phyloP scores from a whole-genome alignment of 169 alveolate species.

The Plasmodium inui region DNA sequence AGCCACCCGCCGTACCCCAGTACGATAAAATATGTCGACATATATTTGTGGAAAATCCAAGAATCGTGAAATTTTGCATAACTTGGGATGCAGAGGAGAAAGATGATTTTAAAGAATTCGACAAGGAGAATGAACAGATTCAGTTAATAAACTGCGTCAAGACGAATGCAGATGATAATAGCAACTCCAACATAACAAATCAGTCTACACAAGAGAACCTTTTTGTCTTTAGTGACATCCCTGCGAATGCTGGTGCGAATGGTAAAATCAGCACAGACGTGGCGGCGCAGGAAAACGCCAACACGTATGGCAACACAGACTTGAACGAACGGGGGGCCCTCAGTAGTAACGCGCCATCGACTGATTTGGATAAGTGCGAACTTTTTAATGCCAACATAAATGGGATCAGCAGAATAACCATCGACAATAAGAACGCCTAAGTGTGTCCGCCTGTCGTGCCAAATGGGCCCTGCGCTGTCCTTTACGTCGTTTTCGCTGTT shows the following conservation, averaged over 20 bases:
- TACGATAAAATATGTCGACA: conserved; percentile 93
- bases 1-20: conserved; percentile 94
- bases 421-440: conserved; percentile 34
- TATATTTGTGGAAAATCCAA: conserved; percentile 95
- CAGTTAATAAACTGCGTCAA: conserved; percentile 42
- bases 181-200: conserved; percentile 25
- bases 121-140: conserved; percentile 73
- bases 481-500: background rate
- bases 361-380: conserved; percentile 59
- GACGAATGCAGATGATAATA: conserved; percentile 59
- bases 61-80: conserved; percentile 97
- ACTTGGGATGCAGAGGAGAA: conserved; percentile 92
- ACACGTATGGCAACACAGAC: background rate
- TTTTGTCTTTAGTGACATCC: background rate
- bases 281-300: background rate
- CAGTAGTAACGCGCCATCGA: conserved; percentile 26
- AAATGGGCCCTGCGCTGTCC: background rate
- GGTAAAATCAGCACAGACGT: background rate
- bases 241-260: background rate
- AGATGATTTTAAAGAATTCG: conserved; percentile 80
- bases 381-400: conserved; percentile 66
- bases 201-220: conserved; percentile 42
- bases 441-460: background rate
- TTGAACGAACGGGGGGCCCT: background rate
- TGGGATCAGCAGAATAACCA: conserved; percentile 68